phyloP scores from a whole-genome alignment of 2,329 filamentous ascomycete species.

The Diaporthe sp. region DNA sequence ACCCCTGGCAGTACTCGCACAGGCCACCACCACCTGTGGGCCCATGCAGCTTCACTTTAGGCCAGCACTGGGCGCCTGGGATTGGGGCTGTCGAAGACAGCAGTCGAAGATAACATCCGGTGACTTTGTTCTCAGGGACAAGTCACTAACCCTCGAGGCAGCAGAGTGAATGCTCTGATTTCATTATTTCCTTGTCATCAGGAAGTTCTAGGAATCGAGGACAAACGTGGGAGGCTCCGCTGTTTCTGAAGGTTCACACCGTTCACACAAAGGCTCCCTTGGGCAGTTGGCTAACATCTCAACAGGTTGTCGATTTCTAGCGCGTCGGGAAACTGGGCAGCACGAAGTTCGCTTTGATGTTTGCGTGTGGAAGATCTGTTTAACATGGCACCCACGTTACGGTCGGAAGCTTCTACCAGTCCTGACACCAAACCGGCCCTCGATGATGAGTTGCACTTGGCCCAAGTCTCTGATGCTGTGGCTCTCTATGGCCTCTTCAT shows the following conservation, averaged over 20 bases:
- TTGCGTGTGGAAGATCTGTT: background rate
- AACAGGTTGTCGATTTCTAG: background rate
- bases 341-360: background rate
- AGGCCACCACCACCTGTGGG: conserved; percentile 11
- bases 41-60: too few species aligned
- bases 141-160: background rate
- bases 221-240: too few species aligned
- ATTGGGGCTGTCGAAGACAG: background rate
- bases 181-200: background rate
- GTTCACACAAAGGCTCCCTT: background rate
- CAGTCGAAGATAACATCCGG: too few species aligned
- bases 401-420: background rate
- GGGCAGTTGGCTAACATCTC: background rate
- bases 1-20: background rate
- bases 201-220: background rate
- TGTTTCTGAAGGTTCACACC: background rate
- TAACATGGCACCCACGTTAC: background rate
- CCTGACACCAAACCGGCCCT: background rate
- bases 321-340: background rate
- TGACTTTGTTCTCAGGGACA: background rate
- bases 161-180: background rate
- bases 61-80: background rate
- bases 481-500: conserved; percentile 23
- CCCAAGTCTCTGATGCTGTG: conserved; percentile 3
- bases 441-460: conserved; percentile 25